Evolutionary conservation across 2,329 filamentous ascomycete genomes (phyloP).

Genomic region (Talaromyces sp.): DNA sequence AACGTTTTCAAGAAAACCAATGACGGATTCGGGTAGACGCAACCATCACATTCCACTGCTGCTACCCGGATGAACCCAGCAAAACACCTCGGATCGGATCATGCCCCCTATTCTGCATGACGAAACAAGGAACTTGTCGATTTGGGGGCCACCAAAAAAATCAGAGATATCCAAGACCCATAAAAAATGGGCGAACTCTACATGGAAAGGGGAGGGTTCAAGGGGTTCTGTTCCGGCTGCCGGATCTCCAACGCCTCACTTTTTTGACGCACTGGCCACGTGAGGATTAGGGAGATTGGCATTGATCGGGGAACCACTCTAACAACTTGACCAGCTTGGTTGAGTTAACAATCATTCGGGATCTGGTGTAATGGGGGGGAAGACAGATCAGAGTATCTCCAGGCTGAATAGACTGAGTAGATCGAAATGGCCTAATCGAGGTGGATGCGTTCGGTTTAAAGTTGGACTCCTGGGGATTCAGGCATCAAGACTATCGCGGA

Average conservation of each 20-base stretch:
- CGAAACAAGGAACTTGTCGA: background rate
- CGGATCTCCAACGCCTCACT: slow-evolving; percentile 25
- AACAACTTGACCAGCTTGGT: slow-evolving; percentile 9
- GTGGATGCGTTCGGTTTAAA: background rate
- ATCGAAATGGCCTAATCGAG: background rate
- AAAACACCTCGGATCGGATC: slow-evolving; percentile 4
- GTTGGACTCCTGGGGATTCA: background rate
- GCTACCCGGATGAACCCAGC: slow-evolving; percentile 24
- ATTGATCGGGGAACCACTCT: slow-evolving; percentile 6
- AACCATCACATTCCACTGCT: slow-evolving; percentile 32
- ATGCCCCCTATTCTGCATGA: slow-evolving; percentile 3
- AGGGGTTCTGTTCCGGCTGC: slow-evolving; percentile 2
- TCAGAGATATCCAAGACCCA: background rate
- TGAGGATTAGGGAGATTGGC: slow-evolving; percentile 10
- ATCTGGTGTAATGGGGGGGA: background rate
- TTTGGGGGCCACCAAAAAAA: no score
- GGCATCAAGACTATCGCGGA: background rate
- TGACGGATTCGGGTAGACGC: slow-evolving; percentile 27
- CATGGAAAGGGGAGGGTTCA: slow-evolving; percentile 6
- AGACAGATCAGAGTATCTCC: background rate
- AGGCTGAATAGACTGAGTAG: background rate
- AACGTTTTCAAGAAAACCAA: slow-evolving; percentile 25
- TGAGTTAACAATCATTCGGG: slow-evolving; percentile 11
- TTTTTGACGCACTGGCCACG: slow-evolving; percentile 27
- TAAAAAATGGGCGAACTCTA: background rate